These are phyloP conservation scores for Termitomyces sp. DNA, from an alignment of 768 basidiomycete genomes.

Conservation along the genomic window DNA sequence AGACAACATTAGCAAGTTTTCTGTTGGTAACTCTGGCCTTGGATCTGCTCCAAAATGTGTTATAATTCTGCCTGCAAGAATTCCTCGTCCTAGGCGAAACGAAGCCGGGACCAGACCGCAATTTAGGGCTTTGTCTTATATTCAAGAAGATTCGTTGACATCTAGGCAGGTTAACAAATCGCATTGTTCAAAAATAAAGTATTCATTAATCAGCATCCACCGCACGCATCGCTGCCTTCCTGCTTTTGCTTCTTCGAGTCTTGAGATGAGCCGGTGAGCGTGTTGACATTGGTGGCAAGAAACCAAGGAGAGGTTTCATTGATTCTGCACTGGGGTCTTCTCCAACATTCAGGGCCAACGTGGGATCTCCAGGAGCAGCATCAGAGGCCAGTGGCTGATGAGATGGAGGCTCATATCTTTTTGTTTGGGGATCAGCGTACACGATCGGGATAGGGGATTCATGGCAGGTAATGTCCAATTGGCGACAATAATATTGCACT, in stretches of 20 bases:
- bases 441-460: conserved; percentile 59
- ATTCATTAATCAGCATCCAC: conserved; percentile 17
- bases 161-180: background rate
- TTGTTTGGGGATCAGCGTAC: conserved; percentile 30
- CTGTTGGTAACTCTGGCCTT: too few species aligned
- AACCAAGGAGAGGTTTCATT: conserved; percentile 38
- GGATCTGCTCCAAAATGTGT: too few species aligned
- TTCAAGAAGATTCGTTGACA: background rate
- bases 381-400: conserved; percentile 5
- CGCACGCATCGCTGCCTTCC: conserved; percentile 32
- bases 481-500: conserved; percentile 63
- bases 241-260: conserved; percentile 36
- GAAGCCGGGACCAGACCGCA: too few species aligned
- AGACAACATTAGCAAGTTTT: too few species aligned
- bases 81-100: too few species aligned
- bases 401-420: conserved; percentile 13
- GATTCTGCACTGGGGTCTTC: conserved; percentile 20
- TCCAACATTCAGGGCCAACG: conserved; percentile 15
- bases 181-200: background rate
- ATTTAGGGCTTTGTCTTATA: too few species aligned
- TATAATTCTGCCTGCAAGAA: too few species aligned
- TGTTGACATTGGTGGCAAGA: conserved; percentile 36
- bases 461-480: conserved; percentile 59
- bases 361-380: conserved; percentile 7
- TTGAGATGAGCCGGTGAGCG: conserved; percentile 25